These are phyloP conservation scores for Phragmites australis DNA, from an alignment of 176 grass and related monocot species.

Conservation along the genomic window DNA sequence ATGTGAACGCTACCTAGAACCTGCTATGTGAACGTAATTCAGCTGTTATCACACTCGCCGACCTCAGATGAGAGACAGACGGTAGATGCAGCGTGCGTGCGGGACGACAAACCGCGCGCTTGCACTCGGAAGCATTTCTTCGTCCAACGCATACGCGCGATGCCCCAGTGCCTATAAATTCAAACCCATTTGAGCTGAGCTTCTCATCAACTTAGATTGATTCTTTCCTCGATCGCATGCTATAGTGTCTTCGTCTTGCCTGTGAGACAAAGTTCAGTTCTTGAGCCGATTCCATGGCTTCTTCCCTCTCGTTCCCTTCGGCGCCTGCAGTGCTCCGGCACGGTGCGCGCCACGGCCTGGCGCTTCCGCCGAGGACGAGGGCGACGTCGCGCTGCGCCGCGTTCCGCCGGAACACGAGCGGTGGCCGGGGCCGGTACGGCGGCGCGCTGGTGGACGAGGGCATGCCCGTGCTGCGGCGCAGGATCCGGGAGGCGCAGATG, in stretches of 20 bases:
- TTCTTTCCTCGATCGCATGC: not conserved
- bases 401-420: constrained; percentile 19
- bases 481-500: constrained; percentile 63
- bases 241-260: not conserved
- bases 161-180: constrained; percentile 13
- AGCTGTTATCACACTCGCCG: no score
- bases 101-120: not conserved
- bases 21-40: no score
- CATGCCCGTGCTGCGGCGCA: constrained; percentile 68
- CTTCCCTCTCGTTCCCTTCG: not conserved
- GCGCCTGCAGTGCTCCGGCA: not conserved
- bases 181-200: not conserved
- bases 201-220: not conserved
- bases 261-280: not conserved
- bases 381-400: not conserved
- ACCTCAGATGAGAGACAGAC: no score
- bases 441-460: constrained; percentile 57
- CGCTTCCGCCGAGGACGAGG: not conserved
- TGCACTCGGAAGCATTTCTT: not conserved
- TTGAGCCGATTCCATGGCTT: not conserved
- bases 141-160: not conserved
- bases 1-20: no score
- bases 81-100: no score
- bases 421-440: constrained; percentile 36
- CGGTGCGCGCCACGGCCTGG: not conserved